A percentile compares a stretch with the other conserved stretches of the same genome.
Conservation (phyloP, 768 basidiomycete species). For the Boletus speciosus region DNA sequence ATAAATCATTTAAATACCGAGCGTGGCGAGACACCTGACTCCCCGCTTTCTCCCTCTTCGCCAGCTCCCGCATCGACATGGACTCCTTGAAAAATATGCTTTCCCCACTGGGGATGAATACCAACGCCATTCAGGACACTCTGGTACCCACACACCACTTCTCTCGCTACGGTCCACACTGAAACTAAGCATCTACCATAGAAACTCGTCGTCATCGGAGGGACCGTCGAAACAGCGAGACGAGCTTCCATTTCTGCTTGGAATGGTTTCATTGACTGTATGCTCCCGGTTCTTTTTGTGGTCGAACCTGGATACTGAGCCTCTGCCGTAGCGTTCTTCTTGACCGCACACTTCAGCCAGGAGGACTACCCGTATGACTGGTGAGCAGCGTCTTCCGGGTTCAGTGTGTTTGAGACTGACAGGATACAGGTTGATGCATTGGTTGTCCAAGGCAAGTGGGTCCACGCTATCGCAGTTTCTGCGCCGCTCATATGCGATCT, state of each 20-base stretch:
- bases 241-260: constrained; percentile 80
- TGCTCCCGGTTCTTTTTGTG: background rate
- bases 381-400: constrained; percentile 34
- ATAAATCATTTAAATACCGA: constrained; percentile 38
- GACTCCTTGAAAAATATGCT: constrained; percentile 67
- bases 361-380: constrained; percentile 88
- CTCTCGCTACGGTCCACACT: background rate
- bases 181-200: constrained; percentile 25
- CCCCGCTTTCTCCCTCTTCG: constrained; percentile 35
- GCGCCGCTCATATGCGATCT: constrained; percentile 17
- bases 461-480: constrained; percentile 3
- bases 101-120: constrained; percentile 65
- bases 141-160: constrained; percentile 45
- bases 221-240: constrained; percentile 83
- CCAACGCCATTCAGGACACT: constrained; percentile 73
- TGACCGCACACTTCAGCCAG: constrained; percentile 85
- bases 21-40: constrained; percentile 25
- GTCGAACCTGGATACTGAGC: constrained; percentile 5
- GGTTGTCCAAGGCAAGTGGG: constrained; percentile 68
- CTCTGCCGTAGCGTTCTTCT: constrained; percentile 64
- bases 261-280: constrained; percentile 89
- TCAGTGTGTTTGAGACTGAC: background rate
- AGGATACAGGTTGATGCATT: constrained; percentile 73
- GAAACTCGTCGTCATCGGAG: constrained; percentile 90
- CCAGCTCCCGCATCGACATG: constrained; percentile 43